These are phyloP conservation scores for Botrytis paeoniae DNA, from an alignment of 2,329 filamentous ascomycete genomes.

Conservation along the genomic window DNA sequence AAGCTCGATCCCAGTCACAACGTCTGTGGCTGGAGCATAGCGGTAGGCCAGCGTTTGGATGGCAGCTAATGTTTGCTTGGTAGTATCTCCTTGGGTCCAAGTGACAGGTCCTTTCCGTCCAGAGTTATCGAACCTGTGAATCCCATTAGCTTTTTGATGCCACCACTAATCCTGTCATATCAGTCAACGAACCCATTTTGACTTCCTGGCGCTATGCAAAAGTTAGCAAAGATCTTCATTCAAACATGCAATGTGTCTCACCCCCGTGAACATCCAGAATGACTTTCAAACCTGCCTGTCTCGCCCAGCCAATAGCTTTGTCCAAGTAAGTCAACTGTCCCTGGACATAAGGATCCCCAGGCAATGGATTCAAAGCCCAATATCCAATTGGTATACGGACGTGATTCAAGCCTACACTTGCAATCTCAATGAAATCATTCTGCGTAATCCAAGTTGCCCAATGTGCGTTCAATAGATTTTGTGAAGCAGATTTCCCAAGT, in stretches of 20 bases:
- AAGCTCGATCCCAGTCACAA: conserved; percentile 45
- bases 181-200: conserved; percentile 51
- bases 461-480: conserved; percentile 48
- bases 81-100: conserved; percentile 47
- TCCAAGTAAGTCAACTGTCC: conserved; percentile 59
- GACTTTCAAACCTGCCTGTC: conserved; percentile 56
- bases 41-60: conserved; percentile 42
- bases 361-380: conserved; percentile 55
- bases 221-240: conserved; percentile 15
- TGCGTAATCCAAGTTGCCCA: conserved; percentile 55
- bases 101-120: conserved; percentile 48
- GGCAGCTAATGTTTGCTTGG: conserved; percentile 39
- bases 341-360: conserved; percentile 59
- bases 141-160: background rate
- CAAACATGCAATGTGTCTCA: conserved; percentile 37
- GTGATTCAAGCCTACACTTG: conserved; percentile 53
- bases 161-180: background rate
- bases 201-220: conserved; percentile 50
- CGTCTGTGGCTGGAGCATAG: conserved; percentile 42
- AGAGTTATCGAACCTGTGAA: conserved; percentile 56
- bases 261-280: conserved; percentile 67
- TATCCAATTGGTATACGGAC: conserved; percentile 65
- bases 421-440: conserved; percentile 44
- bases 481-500: conserved; percentile 46
- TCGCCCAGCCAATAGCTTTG: conserved; percentile 57